Evolutionary conservation across 805 yeast species (phyloP).

Genomic region (Henningerozyma blattae): DNA sequence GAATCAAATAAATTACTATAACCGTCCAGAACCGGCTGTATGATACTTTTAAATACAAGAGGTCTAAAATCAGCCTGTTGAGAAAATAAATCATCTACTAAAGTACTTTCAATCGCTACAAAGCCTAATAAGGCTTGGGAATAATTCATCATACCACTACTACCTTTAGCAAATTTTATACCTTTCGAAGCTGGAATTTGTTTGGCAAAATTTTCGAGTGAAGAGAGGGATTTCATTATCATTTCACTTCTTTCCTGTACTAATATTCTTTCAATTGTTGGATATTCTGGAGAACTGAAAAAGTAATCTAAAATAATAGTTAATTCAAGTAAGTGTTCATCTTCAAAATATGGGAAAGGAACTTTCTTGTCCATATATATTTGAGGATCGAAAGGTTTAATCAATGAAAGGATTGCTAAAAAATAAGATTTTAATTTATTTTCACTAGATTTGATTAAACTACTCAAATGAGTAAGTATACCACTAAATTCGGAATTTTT

Average conservation of each 20-base stretch:
- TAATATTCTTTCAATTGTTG: conserved; percentile 26
- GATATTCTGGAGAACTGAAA: conserved; percentile 21
- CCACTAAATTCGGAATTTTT: conserved; percentile 45
- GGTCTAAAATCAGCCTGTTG: conserved; percentile 22
- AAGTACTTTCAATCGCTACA: conserved; percentile 37
- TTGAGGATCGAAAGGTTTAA: conserved; percentile 35
- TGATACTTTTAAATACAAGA: conserved; percentile 23
- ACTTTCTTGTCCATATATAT: conserved; percentile 28
- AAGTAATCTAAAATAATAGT: conserved; percentile 36
- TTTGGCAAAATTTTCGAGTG: conserved; percentile 35
- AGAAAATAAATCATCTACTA: conserved; percentile 32
- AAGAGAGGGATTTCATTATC: conserved; percentile 33
- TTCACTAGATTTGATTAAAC: conserved; percentile 46
- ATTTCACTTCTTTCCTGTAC: conserved; percentile 31
- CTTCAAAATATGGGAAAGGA: conserved; percentile 31
- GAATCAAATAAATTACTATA: conserved; percentile 28
- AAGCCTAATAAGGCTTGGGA: conserved; percentile 39
- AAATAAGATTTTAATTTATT: conserved; percentile 39
- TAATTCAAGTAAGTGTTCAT: conserved; percentile 27
- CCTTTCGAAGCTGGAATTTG: conserved; percentile 27
- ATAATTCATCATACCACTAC: conserved; percentile 44
- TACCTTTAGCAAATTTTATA: conserved; percentile 48
- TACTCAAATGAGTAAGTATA: conserved; percentile 46
- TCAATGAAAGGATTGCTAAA: conserved; percentile 30
- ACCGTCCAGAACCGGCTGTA: conserved; percentile 26